Evolutionary conservation across 805 yeast genomes (phyloP), one percentile per base, ranked within the genome.

Genomic region (Candida germanica): DNA sequence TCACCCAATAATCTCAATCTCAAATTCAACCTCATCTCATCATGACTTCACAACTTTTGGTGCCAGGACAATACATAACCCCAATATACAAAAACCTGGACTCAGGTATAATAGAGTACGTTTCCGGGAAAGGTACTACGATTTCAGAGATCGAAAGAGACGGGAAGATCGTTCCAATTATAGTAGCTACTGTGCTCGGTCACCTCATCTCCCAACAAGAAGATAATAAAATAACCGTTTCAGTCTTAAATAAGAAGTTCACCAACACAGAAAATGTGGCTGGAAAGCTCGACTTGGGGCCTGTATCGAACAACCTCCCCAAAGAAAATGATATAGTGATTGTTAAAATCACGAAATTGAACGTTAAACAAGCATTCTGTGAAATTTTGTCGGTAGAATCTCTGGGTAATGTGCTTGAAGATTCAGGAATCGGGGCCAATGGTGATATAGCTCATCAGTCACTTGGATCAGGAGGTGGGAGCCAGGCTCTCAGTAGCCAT

Each of bases 11-110:
- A n/a, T n/a, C n/a, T n/a, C n/a, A n/a, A n/a, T n/a, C n/a, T n/a
- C n/a, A n/a, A n/a, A n/a, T n/a, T n/a, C n/a, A n/a, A n/a, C n/a
- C n/a, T n/a, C n/a, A n/a, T n/a, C n/a, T n/a, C n/a, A n/a, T n/a
- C n/a, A n/a, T n/a, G n/a, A n/a, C n/a, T 11, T 21, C 13, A 25
- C 12, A 8, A n/a, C n/a, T 10, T 20, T 10, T 74, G 2, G 67
- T 80, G n/a, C 96, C 96, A 1, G 96, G 96, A 0, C 95, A 87
- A 49, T 74, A 81, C 27, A 66, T 87, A 16, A 72, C 79, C 13
- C 89, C 93, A 1, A 20, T 32, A 18, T 62, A 70, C 5, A 69
- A 64, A 48, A 68, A 69, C 32, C 35, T 48, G 12, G 52, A 42
- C 10, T 53, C 49, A 3, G 43, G 44, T 11, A 15, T 19, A 6